Evolutionary conservation across 2,329 filamentous ascomycete genomes (phyloP).

Genomic region (Thielaviopsis musarum): DNA sequence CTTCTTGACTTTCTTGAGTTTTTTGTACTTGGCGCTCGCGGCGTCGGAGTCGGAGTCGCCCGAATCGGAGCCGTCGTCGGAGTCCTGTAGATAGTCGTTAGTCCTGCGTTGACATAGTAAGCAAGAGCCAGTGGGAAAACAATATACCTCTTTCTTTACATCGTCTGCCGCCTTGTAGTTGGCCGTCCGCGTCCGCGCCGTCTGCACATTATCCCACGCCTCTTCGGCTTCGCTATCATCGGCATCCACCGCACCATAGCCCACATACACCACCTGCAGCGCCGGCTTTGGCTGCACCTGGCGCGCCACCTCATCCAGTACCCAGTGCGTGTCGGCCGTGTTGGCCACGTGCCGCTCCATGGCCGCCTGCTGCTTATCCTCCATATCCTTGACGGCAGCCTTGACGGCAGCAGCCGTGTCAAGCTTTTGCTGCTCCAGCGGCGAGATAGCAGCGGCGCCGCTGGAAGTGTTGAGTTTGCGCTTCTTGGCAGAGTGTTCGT

Average conservation of each 20-base stretch:
- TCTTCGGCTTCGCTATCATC: slow-evolving; percentile 17
- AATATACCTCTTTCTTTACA: slow-evolving; percentile 17
- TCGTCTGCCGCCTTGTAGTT: slow-evolving; percentile 16
- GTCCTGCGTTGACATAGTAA: neutral
- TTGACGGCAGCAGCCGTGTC: slow-evolving; percentile 34
- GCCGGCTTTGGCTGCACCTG: slow-evolving; percentile 21
- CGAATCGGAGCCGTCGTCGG: slow-evolving; percentile 12
- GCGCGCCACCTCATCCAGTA: slow-evolving; percentile 35
- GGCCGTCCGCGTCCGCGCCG: slow-evolving; percentile 22
- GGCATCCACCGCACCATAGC: slow-evolving; percentile 33
- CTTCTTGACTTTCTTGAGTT: slow-evolving; percentile 10
- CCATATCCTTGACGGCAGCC: slow-evolving; percentile 48
- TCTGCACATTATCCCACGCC: slow-evolving; percentile 17
- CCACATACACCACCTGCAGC: slow-evolving; percentile 42
- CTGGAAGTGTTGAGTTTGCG: slow-evolving; percentile 31
- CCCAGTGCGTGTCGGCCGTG: slow-evolving; percentile 59
- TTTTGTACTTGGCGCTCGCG: slow-evolving; percentile 7
- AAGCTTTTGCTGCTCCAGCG: neutral
- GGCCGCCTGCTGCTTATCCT: slow-evolving; percentile 44
- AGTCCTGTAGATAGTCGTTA: slow-evolving; percentile 11
- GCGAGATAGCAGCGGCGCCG: slow-evolving; percentile 17
- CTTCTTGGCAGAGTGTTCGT: slow-evolving; percentile 43
- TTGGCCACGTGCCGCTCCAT: slow-evolving; percentile 45
- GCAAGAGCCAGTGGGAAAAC: neutral
- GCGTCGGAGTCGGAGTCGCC: slow-evolving; percentile 9